Base-by-base conservation (phyloP, 164 flowering plant species). In the Cinnamomum chago region DNA sequence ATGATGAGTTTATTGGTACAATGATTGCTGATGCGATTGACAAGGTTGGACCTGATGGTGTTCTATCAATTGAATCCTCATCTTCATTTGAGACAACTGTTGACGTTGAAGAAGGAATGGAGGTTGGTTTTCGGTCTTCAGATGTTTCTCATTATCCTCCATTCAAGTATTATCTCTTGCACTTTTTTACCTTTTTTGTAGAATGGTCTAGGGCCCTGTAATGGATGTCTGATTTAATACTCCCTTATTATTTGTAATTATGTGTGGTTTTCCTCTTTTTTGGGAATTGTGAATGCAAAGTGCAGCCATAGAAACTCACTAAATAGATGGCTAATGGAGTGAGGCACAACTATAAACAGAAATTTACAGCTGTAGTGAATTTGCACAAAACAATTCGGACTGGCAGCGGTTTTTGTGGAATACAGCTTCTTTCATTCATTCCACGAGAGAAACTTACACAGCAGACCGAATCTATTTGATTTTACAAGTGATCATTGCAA, bases 1-100 rank as follows among this genome's bases (percentile, higher is more conserved):
- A 95, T 81, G 97, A 95, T 75, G 99, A 95, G 71, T 75, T 79
- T 24, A 86, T 95, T 78, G 99, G 99, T 40, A 73, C 88, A 12
- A 95, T 95, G 99, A 85, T 95, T 77, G 99, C 99, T 76, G 99
- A 95, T 85, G 99, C 99, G 7, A 92, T 95, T 79, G 97, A 93
- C 79, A 95, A 95, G 75, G 99, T 95, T 73, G 99, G 99, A 4
- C 94, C 99, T 69, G 99, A 95, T 85, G 99, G 99, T 72, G 99
- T 95, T 58, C 82, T 95, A 67, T 95, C 99, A 9, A 95, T 95
- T 79, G 99, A 95, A 82, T 95, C 99, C 35, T 95, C 99, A 27
- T 92, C 99, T 6, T 95, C 99, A 20, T 95, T 93, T 76, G 99
- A 95, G 87, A 95, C 99, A 22, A 92, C 96, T 15, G 97, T 95